phyloP scores from a whole-genome alignment of 1,139 yeast species.

The Geotrichum phurueaensis region DNA sequence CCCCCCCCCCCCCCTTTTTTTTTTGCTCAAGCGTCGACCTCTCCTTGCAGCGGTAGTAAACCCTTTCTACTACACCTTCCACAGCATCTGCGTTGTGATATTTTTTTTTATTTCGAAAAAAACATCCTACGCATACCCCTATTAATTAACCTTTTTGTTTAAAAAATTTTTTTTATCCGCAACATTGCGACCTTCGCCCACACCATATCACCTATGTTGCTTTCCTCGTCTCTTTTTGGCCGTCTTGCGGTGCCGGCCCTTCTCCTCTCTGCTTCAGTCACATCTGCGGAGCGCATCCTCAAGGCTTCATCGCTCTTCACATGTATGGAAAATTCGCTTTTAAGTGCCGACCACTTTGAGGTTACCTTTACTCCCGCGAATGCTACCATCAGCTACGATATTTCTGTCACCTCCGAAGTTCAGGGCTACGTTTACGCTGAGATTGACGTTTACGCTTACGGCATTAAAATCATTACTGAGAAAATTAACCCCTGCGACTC shows the following conservation, averaged over 20 bases:
- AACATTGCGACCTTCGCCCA: neutral
- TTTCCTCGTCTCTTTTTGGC: neutral
- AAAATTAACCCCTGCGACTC: slow-evolving; percentile 61
- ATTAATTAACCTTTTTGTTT: neutral
- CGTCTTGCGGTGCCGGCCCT: neutral
- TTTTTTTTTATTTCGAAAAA: neutral
- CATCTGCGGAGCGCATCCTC: slow-evolving; percentile 25
- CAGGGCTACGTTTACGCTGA: slow-evolving; percentile 69
- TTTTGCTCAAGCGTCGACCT: neutral
- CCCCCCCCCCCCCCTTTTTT: neutral
- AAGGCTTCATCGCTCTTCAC: slow-evolving; percentile 60
- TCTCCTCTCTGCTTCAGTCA: neutral
- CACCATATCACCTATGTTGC: neutral
- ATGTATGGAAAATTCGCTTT: slow-evolving; percentile 84
- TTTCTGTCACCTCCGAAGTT: slow-evolving; percentile 73
- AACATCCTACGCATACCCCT: neutral
- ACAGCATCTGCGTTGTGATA: too few relatives aligned
- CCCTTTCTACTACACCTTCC: neutral
- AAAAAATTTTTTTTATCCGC: neutral
- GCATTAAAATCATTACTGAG: slow-evolving; percentile 56
- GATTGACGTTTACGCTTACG: slow-evolving; percentile 71
- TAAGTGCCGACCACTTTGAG: slow-evolving; percentile 76
- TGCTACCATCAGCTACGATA: slow-evolving; percentile 56
- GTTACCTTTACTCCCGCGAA: slow-evolving; percentile 67
- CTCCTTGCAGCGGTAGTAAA: neutral